Evolutionary conservation across 148 eudicot species (phyloP).

Genomic region (Vaccinium darrowii): DNA sequence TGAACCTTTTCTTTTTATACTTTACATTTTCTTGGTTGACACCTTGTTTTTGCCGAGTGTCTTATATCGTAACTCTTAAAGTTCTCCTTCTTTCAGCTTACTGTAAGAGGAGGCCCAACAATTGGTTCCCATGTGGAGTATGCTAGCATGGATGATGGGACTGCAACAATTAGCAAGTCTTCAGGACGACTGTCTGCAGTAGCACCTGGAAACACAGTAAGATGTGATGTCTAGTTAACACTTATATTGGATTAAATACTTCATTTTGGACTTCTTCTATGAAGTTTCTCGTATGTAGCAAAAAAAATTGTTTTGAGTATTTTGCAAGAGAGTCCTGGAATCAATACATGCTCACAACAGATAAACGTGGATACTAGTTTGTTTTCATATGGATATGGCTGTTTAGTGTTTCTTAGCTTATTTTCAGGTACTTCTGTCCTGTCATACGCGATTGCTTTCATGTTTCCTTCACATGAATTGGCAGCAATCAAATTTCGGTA

Average conservation of each 20-base stretch:
- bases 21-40: not conserved
- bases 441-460: not conserved
- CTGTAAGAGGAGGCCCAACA: slow-evolving; percentile 78
- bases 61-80: not conserved
- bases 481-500: not conserved
- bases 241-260: not conserved
- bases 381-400: not conserved
- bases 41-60: not conserved
- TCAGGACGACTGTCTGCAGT: slow-evolving; percentile 63
- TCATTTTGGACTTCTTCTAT: not conserved
- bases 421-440: not conserved
- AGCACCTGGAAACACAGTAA: slow-evolving; percentile 76
- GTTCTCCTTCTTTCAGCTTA: slow-evolving; percentile 38
- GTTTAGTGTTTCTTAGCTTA: not conserved
- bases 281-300: not conserved
- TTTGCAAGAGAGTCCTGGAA: slow-evolving; percentile 1
- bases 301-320: not conserved
- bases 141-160: slow-evolving; percentile 50
- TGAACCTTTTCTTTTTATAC: not conserved
- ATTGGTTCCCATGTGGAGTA: slow-evolving; percentile 57
- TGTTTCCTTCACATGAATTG: not conserved
- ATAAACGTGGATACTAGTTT: not conserved
- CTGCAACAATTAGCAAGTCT: slow-evolving; percentile 50
- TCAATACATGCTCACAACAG: not conserved
- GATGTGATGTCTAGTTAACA: slow-evolving; percentile 18